Evolutionary conservation across 305 asterid species (phyloP).

Genomic region (Fraxinus baroniana): DNA sequence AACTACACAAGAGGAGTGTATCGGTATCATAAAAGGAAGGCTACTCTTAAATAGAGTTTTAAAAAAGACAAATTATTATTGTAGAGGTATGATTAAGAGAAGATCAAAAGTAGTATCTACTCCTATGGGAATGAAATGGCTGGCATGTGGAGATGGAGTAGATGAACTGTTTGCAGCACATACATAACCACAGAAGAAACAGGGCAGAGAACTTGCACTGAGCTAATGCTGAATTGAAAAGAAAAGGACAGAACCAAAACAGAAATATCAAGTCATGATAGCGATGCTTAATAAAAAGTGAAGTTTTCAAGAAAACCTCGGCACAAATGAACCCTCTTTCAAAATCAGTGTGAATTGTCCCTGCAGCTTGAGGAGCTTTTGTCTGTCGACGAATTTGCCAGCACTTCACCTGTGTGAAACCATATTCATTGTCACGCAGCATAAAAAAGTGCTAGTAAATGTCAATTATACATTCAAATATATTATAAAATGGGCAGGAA

Average conservation of each 20-base stretch:
- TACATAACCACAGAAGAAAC: not conserved
- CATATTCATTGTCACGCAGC: slow-evolving; percentile 10
- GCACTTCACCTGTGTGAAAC: slow-evolving; percentile 76
- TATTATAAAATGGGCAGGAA: slow-evolving; percentile 1
- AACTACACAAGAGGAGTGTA: not conserved
- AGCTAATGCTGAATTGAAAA: not conserved
- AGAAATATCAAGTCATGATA: not conserved
- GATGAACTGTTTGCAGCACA: not conserved
- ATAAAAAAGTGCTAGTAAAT: not conserved
- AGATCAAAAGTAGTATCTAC: not conserved
- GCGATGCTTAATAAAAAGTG: slow-evolving; percentile 1
- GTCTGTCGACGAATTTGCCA: slow-evolving; percentile 94
- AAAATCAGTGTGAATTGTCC: slow-evolving; percentile 94
- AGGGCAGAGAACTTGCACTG: not conserved
- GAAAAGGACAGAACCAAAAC: not conserved
- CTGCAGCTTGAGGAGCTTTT: slow-evolving; percentile 99
- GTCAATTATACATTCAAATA: not conserved
- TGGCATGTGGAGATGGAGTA: not conserved
- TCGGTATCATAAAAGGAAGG: not conserved
- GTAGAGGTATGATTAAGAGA: not conserved
- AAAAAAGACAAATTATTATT: not conserved
- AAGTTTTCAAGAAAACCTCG: slow-evolving; percentile 42
- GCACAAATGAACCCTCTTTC: slow-evolving; percentile 97
- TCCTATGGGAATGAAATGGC: not conserved
- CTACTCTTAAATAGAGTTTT: not conserved